phyloP scores from a whole-genome alignment of 495 filamentous ascomycete genomes.

The Neurospora tetraspora region DNA sequence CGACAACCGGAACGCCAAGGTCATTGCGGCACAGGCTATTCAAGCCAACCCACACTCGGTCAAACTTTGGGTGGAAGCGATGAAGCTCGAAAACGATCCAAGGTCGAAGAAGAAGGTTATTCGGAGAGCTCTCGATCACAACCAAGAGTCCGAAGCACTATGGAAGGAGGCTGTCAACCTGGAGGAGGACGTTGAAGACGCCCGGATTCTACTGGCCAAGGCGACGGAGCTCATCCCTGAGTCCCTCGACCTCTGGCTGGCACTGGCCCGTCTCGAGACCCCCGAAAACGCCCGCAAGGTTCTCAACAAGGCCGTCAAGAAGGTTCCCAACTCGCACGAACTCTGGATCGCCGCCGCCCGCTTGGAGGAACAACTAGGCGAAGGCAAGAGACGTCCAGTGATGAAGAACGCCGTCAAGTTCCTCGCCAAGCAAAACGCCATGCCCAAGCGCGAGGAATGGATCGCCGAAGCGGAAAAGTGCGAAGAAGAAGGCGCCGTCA shows the following conservation, averaged over 20 bases:
- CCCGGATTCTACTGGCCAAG: slow-evolving; percentile 76
- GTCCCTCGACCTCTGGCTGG: slow-evolving; percentile 91
- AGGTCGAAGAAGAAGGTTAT: slow-evolving; percentile 83
- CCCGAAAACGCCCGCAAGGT: slow-evolving; percentile 88
- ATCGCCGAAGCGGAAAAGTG: slow-evolving; percentile 90
- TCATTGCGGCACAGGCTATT: slow-evolving; percentile 92
- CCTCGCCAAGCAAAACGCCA: slow-evolving; percentile 83
- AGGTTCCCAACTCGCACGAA: slow-evolving; percentile 80
- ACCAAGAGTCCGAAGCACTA: slow-evolving; percentile 81
- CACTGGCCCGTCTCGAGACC: slow-evolving; percentile 77
- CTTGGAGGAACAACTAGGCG: slow-evolving; percentile 82
- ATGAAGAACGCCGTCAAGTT: slow-evolving; percentile 91
- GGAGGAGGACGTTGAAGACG: slow-evolving; percentile 81
- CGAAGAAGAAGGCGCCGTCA: slow-evolving; percentile 79
- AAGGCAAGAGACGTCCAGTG: slow-evolving; percentile 62
- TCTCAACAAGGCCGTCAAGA: slow-evolving; percentile 89
- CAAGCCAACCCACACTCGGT: slow-evolving; percentile 83
- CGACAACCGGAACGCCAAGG: slow-evolving; percentile 82
- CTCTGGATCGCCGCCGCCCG: slow-evolving; percentile 94
- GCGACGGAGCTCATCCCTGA: slow-evolving; percentile 89
- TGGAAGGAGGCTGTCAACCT: slow-evolving; percentile 98
- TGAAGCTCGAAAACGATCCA: slow-evolving; percentile 76
- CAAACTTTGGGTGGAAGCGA: slow-evolving; percentile 84
- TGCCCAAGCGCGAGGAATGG: slow-evolving; percentile 96
- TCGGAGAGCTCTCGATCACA: slow-evolving; percentile 76